A percentile compares a stretch with the other conserved stretches of the same genome.
Conservation (phyloP, 2,329 filamentous ascomycete genomes). For the Fusarium sambucinum region DNA sequence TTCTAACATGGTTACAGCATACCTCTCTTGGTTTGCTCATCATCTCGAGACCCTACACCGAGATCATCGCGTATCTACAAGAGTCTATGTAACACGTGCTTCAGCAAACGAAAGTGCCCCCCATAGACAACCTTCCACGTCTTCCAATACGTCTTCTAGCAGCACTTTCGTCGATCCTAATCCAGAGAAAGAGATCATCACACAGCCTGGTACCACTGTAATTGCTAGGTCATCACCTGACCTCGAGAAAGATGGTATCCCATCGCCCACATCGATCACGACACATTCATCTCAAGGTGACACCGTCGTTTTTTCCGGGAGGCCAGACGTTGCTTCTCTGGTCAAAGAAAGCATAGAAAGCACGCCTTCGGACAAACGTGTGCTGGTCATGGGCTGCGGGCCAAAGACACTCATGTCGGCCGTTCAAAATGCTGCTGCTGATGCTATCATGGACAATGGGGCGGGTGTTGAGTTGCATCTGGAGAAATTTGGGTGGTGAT, state of each 20-base stretch:
- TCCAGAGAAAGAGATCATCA: conserved; percentile 25
- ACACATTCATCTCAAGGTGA: conserved; percentile 8
- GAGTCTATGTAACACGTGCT: conserved; percentile 54
- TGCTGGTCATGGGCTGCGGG: conserved; percentile 62
- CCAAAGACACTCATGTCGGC: conserved; percentile 57
- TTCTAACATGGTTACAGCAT: conserved; percentile 45
- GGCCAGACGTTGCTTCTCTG: conserved; percentile 55
- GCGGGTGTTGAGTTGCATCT: conserved; percentile 62
- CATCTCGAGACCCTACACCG: conserved; percentile 51
- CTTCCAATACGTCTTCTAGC: conserved; percentile 28
- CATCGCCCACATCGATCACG: conserved; percentile 9
- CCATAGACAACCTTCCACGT: conserved; percentile 9
- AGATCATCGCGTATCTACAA: conserved; percentile 49
- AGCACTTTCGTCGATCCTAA: conserved; percentile 12
- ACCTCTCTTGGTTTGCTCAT: conserved; percentile 55
- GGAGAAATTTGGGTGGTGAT: conserved; percentile 61
- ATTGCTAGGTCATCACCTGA: conserved; percentile 17
- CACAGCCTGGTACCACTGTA: conserved; percentile 3
- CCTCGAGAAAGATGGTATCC: conserved; percentile 37
- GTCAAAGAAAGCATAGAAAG: conserved; percentile 51
- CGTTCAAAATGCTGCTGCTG: conserved; percentile 57
- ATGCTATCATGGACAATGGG: conserved; percentile 55
- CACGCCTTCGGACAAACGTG: conserved; percentile 49
- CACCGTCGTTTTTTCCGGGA: conserved; percentile 48
- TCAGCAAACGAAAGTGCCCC: conserved; percentile 23